Evolutionary conservation across 495 filamentous ascomycete species (phyloP).

Genomic region (Neurospora hispaniola): DNA sequence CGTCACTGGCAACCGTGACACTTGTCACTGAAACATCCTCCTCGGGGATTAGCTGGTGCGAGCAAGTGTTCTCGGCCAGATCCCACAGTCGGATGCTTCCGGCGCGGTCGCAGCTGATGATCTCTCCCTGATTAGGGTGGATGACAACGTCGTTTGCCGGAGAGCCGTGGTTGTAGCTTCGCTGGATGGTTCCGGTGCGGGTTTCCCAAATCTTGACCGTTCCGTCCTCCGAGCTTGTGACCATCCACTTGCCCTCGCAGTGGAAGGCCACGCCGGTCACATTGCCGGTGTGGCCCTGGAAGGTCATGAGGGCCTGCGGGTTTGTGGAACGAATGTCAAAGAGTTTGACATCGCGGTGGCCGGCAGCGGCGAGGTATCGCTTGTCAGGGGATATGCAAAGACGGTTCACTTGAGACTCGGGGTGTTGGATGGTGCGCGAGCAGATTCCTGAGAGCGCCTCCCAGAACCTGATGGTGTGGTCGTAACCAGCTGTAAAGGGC

Average conservation of each 20-base stretch:
- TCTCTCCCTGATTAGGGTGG: constrained; percentile 94
- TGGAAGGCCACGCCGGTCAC: constrained; percentile 96
- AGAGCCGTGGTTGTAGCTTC: constrained; percentile 79
- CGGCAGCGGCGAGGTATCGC: constrained; percentile 86
- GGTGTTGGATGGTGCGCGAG: constrained; percentile 93
- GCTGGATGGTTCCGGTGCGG: constrained; percentile 71
- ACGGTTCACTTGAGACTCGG: constrained; percentile 95
- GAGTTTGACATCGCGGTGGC: constrained; percentile 88
- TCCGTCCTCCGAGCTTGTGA: constrained; percentile 94
- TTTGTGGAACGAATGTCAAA: constrained; percentile 97
- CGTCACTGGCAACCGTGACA: constrained; percentile 92
- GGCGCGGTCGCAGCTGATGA: constrained; percentile 87
- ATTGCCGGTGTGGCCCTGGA: constrained; percentile 92
- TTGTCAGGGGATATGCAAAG: constrained; percentile 98
- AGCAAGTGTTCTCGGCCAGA: constrained; percentile 90
- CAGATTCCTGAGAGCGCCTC: constrained; percentile 96
- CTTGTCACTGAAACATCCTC: constrained; percentile 87
- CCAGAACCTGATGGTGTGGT: constrained; percentile 99
- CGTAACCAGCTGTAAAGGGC: constrained; percentile 68
- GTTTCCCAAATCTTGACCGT: constrained; percentile 99
- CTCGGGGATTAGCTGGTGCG: constrained; percentile 91
- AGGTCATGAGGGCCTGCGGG: constrained; percentile 79
- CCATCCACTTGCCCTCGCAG: constrained; percentile 99
- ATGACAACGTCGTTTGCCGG: constrained; percentile 96
- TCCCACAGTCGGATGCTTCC: constrained; percentile 96